Conservation (phyloP, 306 rosid species). For the Nissolia schottii region DNA sequence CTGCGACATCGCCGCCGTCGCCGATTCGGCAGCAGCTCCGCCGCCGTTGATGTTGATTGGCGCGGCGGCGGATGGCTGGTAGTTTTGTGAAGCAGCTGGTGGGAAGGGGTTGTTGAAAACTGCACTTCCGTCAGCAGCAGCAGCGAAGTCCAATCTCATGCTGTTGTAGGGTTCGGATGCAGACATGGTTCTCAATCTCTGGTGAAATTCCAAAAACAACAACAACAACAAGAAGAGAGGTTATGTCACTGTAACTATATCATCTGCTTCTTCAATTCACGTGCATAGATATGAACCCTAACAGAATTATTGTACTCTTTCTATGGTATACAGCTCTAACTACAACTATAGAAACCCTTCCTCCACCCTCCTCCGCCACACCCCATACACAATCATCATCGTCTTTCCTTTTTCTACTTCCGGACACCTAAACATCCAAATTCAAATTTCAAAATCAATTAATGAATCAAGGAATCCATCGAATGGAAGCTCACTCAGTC, state of each 20-base stretch:
- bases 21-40: neutral
- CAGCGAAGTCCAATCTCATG: slow-evolving; percentile 40
- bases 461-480: neutral
- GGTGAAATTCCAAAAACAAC: neutral
- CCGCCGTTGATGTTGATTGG: slow-evolving; percentile 4
- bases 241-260: neutral
- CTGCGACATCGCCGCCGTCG: neutral
- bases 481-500: neutral
- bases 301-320: neutral
- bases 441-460: slow-evolving; percentile 1
- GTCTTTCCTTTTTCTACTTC: slow-evolving; percentile 14
- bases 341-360: neutral
- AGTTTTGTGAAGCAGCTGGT: neutral
- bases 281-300: neutral
- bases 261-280: neutral
- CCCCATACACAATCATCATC: neutral
- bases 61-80: neutral
- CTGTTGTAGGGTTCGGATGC: slow-evolving; percentile 56
- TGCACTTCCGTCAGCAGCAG: slow-evolving; percentile 32
- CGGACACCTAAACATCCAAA: neutral
- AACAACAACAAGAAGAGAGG: neutral
- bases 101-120: slow-evolving; percentile 29
- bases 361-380: neutral
- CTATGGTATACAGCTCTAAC: neutral
- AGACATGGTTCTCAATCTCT: slow-evolving; percentile 41